phyloP scores from a whole-genome alignment of 495 filamentous ascomycete genomes.

The Durotheca rogersii region DNA sequence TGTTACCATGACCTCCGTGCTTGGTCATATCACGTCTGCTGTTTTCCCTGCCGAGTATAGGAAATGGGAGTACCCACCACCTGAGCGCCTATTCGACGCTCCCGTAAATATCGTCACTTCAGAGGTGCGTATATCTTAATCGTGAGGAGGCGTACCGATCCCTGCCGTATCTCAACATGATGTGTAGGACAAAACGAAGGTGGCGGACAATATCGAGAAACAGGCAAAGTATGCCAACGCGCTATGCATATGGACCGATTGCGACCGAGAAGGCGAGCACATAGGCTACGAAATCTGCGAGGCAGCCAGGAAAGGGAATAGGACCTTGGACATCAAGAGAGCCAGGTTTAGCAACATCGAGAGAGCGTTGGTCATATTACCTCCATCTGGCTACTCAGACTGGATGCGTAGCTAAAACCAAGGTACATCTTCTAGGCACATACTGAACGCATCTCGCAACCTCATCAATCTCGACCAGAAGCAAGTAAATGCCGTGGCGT shows the following conservation, averaged over 20 bases:
- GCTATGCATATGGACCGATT: conserved; percentile 98
- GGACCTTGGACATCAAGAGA: conserved; percentile 72
- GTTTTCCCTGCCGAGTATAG: conserved; percentile 72
- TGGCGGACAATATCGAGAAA: conserved; percentile 79
- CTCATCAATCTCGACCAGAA: conserved; percentile 78
- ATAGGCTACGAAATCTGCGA: conserved; percentile 91
- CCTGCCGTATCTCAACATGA: conserved; percentile 12
- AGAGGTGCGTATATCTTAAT: conserved; percentile 50
- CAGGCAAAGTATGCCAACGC: conserved; percentile 68
- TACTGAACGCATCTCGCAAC: conserved; percentile 76
- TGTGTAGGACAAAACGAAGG: conserved; percentile 69
- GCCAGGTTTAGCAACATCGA: conserved; percentile 96
- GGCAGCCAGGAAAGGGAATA: conserved; percentile 73
- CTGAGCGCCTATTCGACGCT: conserved; percentile 78
- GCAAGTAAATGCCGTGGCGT: conserved; percentile 84
- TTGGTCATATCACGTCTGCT: conserved; percentile 74
- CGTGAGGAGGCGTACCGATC: not conserved
- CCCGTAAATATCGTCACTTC: conserved; percentile 66
- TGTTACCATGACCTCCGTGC: conserved; percentile 90
- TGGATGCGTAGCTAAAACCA: conserved; percentile 17
- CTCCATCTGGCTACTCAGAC: not conserved
- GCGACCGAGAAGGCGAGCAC: conserved; percentile 95
- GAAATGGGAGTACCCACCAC: conserved; percentile 78
- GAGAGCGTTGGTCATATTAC: conserved; percentile 63
- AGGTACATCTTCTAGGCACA: conserved; percentile 64